Evolutionary conservation across 768 basidiomycete genomes (phyloP), one percentile per base, ranked within the genome.

Genomic region (Tricholoma matsutake): DNA sequence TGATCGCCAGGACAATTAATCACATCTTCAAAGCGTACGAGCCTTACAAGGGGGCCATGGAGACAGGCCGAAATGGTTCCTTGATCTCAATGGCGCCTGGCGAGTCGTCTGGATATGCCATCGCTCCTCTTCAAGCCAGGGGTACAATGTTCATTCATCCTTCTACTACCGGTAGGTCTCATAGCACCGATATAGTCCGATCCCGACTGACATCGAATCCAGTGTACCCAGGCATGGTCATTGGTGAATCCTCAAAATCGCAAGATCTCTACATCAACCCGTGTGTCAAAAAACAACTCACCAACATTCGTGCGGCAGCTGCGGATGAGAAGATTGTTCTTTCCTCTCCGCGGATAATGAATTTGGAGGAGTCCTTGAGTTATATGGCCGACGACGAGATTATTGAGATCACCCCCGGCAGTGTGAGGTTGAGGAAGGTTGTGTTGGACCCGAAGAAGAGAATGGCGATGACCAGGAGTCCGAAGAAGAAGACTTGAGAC

Each of bases 161-260:
- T 1, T 71, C 73, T 35, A 78, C 75, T 8, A 73, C 76, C 65
- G 79, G 79, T 80, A 54, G 20, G 69, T 64, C 2, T 56, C 53
- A 3, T 32, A 10, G 7, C 7, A 53, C 18, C 5, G 4, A 4
- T 32, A n/a, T 10, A 3, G 56, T 16, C 8, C 32, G 37, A 8
- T 13, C 29, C 39, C 3, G 18, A n/a, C 8, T 41, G 37, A 55
- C 32, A 20, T n/a, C 28, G 10, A 57, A 7, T 34, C 18, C 58
- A 80, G 81, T 82, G 22, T 82, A 82, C 67, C 76, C 80, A 2
- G 80, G 80, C 13, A 81, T 82, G 81, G 78, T 83, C 41, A 78
- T 83, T 56, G 81, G 81, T 57, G 81, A 81, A 71, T 77, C 78
- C 14, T 77, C 76, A 13, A 81, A 81, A 67, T 55, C 77, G 3